Percentiles rank a stretch among this genome's conserved stretches.
Evolutionary conservation across 345 rosid species (phyloP).

Genomic region (Populus pruinosa): DNA sequence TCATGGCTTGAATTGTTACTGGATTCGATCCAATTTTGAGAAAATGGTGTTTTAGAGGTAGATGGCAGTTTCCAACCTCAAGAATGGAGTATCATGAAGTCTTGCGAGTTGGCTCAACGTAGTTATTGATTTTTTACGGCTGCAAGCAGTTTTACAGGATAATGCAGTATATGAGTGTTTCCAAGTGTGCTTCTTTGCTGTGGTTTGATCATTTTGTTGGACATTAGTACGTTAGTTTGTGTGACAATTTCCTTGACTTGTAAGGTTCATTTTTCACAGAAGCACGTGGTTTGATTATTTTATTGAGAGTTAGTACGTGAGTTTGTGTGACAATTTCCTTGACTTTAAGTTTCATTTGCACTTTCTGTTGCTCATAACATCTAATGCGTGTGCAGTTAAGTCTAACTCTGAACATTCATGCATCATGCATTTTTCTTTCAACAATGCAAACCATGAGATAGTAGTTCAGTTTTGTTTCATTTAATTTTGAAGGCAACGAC

Average conservation of each 20-base stretch:
- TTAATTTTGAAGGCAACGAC: not conserved
- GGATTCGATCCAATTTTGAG: not conserved
- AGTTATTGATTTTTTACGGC: not conserved
- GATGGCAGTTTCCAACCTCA: not conserved
- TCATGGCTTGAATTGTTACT: not conserved
- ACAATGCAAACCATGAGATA: not conserved
- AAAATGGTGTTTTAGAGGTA: not conserved
- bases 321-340: not conserved
- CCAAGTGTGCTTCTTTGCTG: not conserved
- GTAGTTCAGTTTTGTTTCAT: not conserved
- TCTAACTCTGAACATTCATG: not conserved
- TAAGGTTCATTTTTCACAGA: not conserved
- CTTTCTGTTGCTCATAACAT: not conserved
- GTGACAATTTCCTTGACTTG: not conserved
- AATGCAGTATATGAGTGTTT: not conserved
- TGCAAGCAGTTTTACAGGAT: not conserved
- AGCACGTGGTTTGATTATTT: not conserved
- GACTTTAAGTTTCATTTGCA: not conserved
- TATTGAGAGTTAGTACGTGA: not conserved
- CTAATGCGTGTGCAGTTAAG: not conserved
- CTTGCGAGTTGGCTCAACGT: not conserved
- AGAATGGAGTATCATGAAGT: not conserved
- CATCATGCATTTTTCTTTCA: not conserved
- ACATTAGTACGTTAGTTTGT: not conserved
- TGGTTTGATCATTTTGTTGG: not conserved